A percentile compares a stretch with the other conserved stretches of the same genome.
Conservation (phyloP, 1,284 basidiomycete genomes). For the Schizophyllum commune region DNA sequence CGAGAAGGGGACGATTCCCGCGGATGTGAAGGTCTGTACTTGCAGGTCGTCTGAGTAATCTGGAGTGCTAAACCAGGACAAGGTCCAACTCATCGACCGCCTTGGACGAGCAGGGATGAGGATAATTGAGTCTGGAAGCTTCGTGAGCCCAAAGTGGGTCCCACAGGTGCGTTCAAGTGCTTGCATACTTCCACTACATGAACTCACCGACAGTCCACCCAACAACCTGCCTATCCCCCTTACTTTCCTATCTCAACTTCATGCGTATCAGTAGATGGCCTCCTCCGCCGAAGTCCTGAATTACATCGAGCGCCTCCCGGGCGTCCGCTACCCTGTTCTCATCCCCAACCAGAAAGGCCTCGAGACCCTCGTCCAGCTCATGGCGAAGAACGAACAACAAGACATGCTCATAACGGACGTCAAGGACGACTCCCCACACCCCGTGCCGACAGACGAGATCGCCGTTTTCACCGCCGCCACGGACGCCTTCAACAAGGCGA, state of each 20-base stretch:
- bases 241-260: background rate
- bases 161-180: constrained; percentile 59
- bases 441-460: constrained; percentile 62
- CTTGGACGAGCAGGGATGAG: constrained; percentile 66
- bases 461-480: constrained; percentile 88
- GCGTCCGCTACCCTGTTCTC: constrained; percentile 74
- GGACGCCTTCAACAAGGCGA: constrained; percentile 81
- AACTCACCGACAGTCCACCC: background rate
- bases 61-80: background rate
- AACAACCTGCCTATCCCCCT: background rate
- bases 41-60: background rate
- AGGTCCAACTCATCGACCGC: constrained; percentile 69
- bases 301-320: constrained; percentile 42
- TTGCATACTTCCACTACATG: background rate
- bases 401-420: background rate
- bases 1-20: constrained; percentile 70
- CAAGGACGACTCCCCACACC: constrained; percentile 8
- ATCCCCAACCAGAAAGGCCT: constrained; percentile 82
- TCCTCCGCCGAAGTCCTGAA: constrained; percentile 71
- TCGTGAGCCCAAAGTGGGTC: constrained; percentile 91
- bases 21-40: constrained; percentile 47
- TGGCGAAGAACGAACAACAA: constrained; percentile 26
- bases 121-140: constrained; percentile 84
- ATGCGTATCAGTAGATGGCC: constrained; percentile 57
- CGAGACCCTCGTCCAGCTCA: constrained; percentile 52